A percentile compares a stretch with the other conserved stretches of the same genome.
Conservation (phyloP, 2,329 filamentous ascomycete genomes). For the Penicillium sp. region DNA sequence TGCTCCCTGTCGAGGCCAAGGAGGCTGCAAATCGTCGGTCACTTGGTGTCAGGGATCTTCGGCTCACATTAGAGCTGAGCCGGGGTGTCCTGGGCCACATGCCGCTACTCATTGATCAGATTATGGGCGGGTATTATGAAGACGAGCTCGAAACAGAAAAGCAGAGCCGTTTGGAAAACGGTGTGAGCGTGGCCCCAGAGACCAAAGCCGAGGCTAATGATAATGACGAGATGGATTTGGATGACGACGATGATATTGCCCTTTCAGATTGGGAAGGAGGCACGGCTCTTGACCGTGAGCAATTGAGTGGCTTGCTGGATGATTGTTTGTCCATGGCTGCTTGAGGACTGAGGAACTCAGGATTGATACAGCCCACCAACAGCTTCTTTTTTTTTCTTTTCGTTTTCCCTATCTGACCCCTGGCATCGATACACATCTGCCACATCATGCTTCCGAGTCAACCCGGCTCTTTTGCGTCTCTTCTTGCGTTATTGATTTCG, state of each 20-base stretch:
- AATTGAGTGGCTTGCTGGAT: conserved; percentile 45
- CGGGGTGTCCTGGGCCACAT: conserved; percentile 77
- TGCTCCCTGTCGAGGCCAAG: conserved; percentile 80
- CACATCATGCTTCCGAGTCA: conserved; percentile 10
- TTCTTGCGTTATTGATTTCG: conserved; percentile 19
- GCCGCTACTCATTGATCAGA: conserved; percentile 71
- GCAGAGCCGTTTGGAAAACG: conserved; percentile 38
- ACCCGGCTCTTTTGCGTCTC: conserved; percentile 14
- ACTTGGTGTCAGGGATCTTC: conserved; percentile 76
- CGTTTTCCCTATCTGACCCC: conserved; percentile 2
- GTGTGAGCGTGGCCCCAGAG: conserved; percentile 24
- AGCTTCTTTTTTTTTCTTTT: conserved; percentile 17
- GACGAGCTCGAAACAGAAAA: conserved; percentile 67
- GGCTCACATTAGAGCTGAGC: conserved; percentile 73
- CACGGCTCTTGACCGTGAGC: conserved; percentile 40
- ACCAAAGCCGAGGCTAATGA: conserved; percentile 21
- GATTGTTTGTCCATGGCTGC: conserved; percentile 49
- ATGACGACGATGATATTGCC: conserved; percentile 43
- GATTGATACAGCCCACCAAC: conserved; percentile 21
- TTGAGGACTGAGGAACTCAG: conserved; percentile 24
- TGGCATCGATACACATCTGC: conserved; percentile 12
- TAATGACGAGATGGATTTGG: conserved; percentile 47
- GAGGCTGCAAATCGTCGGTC: conserved; percentile 72
- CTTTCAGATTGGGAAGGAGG: conserved; percentile 46
- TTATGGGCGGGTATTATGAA: conserved; percentile 73